Evolutionary conservation across 257 asterid species (phyloP).

Genomic region (Nemophila menziesii): DNA sequence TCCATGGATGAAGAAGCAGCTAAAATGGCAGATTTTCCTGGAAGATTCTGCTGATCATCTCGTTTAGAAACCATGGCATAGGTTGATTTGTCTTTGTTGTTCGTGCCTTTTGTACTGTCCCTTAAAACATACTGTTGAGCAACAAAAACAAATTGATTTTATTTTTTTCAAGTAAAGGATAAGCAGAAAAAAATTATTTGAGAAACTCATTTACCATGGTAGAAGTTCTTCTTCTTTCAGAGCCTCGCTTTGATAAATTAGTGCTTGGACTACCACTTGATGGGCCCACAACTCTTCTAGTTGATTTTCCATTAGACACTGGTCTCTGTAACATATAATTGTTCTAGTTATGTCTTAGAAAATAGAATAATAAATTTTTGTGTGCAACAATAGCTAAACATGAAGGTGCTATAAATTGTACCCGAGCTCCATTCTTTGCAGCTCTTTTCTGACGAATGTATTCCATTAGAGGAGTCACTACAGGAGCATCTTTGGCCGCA

Average conservation of each 20-base stretch:
- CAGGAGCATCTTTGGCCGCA: constrained; percentile 61
- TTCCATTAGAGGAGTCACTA: constrained; percentile 91
- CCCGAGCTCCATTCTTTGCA: constrained; percentile 85
- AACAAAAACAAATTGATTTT: constrained; percentile 12
- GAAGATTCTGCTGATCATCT: constrained; percentile 35
- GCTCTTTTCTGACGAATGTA: constrained; percentile 95
- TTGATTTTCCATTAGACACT: constrained; percentile 43
- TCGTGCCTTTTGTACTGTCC: constrained; percentile 40
- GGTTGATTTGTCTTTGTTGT: constrained; percentile 49
- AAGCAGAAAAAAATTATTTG: background rate
- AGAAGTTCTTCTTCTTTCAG: constrained; percentile 47
- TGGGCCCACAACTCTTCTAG: constrained; percentile 44
- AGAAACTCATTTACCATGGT: constrained; percentile 40
- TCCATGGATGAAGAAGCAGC: constrained; percentile 33
- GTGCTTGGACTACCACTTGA: constrained; percentile 40
- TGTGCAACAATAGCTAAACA: no score
- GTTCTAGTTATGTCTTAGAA: background rate
- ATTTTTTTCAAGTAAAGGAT: background rate
- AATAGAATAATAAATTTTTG: no score
- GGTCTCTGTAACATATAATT: constrained; percentile 37
- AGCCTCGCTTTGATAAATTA: constrained; percentile 53
- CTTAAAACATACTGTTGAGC: constrained; percentile 52
- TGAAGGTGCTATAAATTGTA: constrained; percentile 14
- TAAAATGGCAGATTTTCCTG: constrained; percentile 34
- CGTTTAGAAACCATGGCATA: constrained; percentile 33